These are phyloP conservation scores for Claviceps paspali DNA, from an alignment of 2,329 filamentous ascomycete genomes.

Conservation along the genomic window DNA sequence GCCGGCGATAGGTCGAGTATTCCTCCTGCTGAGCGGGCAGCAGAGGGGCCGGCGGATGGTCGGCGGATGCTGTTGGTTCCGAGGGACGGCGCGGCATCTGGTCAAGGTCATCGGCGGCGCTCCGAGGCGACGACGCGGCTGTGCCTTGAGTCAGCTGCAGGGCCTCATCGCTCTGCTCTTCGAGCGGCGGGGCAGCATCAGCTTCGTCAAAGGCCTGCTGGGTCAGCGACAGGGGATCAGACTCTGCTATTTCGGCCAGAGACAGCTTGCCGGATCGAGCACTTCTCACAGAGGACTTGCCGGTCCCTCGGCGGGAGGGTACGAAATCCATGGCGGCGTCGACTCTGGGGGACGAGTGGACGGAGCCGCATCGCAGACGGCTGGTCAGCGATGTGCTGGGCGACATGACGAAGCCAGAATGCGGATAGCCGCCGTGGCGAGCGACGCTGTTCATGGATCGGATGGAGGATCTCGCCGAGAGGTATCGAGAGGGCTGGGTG, in stretches of 20 bases:
- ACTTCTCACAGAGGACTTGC: conserved; percentile 37
- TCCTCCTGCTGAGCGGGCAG: too few relatives aligned
- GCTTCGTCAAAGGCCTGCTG: conserved; percentile 38
- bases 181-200: conserved; percentile 25
- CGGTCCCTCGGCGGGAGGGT: conserved; percentile 35
- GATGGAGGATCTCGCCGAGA: conserved; percentile 44
- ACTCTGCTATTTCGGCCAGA: conserved; percentile 41
- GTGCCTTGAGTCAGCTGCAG: conserved; percentile 16
- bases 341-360: conserved; percentile 26
- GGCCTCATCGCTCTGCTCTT: conserved; percentile 20
- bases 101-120: conserved; percentile 19
- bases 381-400: conserved; percentile 47
- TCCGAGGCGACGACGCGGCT: conserved; percentile 13
- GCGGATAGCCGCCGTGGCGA: conserved; percentile 55
- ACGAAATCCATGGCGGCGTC: conserved; percentile 23
- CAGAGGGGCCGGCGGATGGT: too few relatives aligned
- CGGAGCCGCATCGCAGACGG: conserved; percentile 39
- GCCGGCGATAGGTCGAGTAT: too few relatives aligned
- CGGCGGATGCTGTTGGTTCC: too few relatives aligned
- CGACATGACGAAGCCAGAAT: conserved; percentile 51
- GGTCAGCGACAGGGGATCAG: conserved; percentile 36
- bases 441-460: conserved; percentile 53
- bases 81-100: conserved; percentile 16
- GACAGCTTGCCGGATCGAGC: conserved; percentile 34
- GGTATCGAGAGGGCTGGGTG: conserved; percentile 23